Percentiles rank a stretch among this genome's conserved stretches.
These are phyloP conservation scores for Spatholobus suberectus DNA, from an alignment of 306 rosid species.

Conservation along the genomic window DNA sequence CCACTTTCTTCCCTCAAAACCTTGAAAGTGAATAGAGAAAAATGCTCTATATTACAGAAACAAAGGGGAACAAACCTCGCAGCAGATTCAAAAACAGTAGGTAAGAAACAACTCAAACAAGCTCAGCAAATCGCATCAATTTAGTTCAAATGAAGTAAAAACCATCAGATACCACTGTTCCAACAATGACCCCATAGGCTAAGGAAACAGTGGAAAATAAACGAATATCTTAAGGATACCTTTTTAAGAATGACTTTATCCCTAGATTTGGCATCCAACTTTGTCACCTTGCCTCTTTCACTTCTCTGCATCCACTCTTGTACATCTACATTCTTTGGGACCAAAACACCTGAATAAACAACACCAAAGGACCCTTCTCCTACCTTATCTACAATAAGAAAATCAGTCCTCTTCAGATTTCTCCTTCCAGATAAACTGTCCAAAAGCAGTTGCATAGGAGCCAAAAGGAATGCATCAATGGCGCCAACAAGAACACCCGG, in stretches of 20 bases:
- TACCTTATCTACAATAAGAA: conserved; percentile 66
- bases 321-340: conserved; percentile 58
- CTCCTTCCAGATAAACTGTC: conserved; percentile 69
- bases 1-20: not conserved
- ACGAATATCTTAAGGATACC: conserved; percentile 44
- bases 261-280: conserved; percentile 59
- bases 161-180: not conserved
- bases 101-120: conserved; percentile 5
- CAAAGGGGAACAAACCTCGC: not conserved
- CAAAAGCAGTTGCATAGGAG: conserved; percentile 74
- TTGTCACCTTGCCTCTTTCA: conserved; percentile 47
- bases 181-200: not conserved
- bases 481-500: conserved; percentile 83
- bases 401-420: conserved; percentile 60
- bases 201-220: conserved; percentile 7
- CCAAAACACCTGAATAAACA: conserved; percentile 72
- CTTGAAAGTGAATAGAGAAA: not conserved
- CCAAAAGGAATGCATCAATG: conserved; percentile 78
- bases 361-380: conserved; percentile 88
- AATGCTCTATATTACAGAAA: not conserved
- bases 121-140: not conserved
- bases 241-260: conserved; percentile 80
- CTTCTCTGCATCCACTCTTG: conserved; percentile 52
- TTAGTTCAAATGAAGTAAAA: not conserved
- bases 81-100: not conserved